Percentiles rank a stretch among this genome's conserved stretches.
phyloP scores from a whole-genome alignment of 1,139 yeast genomes.

The Suhomyces wounanorum region DNA sequence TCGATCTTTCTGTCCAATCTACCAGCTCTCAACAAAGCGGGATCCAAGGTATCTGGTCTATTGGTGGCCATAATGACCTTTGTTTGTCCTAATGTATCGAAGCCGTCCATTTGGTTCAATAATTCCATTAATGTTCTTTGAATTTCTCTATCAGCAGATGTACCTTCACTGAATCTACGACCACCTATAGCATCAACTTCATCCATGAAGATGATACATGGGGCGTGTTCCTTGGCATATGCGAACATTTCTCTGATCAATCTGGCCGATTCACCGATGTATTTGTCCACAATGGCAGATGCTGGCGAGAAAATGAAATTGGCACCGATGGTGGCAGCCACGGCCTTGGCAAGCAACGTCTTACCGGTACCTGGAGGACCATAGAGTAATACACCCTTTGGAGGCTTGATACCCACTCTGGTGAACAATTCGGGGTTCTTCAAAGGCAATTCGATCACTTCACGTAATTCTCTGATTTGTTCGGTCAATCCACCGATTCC shows the following conservation, averaged over 20 bases:
- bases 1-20: conserved; percentile 97
- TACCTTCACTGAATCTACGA: conserved; percentile 96
- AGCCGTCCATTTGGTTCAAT: conserved; percentile 98
- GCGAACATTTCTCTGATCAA: conserved; percentile 98
- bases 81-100: conserved; percentile 94
- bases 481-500: conserved; percentile 97
- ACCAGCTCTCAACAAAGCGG: conserved; percentile 98
- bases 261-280: conserved; percentile 97
- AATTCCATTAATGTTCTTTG: conserved; percentile 98
- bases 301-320: conserved; percentile 98
- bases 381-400: conserved; percentile 93
- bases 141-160: conserved; percentile 98
- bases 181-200: conserved; percentile 99
- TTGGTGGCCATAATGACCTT: conserved; percentile 99
- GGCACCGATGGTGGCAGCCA: conserved; percentile 98
- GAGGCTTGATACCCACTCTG: conserved; percentile 96
- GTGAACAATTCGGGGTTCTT: conserved; percentile 95
- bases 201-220: conserved; percentile 98
- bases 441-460: conserved; percentile 94
- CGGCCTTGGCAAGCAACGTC: conserved; percentile 94
- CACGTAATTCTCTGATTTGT: conserved; percentile 94
- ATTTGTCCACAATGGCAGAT: conserved; percentile 96
- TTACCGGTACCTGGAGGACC: conserved; percentile 99
- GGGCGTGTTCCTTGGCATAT: conserved; percentile 97
- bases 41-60: conserved; percentile 97